Evolutionary conservation across 768 basidiomycete genomes (phyloP).

Genomic region (Suillus weaverae): DNA sequence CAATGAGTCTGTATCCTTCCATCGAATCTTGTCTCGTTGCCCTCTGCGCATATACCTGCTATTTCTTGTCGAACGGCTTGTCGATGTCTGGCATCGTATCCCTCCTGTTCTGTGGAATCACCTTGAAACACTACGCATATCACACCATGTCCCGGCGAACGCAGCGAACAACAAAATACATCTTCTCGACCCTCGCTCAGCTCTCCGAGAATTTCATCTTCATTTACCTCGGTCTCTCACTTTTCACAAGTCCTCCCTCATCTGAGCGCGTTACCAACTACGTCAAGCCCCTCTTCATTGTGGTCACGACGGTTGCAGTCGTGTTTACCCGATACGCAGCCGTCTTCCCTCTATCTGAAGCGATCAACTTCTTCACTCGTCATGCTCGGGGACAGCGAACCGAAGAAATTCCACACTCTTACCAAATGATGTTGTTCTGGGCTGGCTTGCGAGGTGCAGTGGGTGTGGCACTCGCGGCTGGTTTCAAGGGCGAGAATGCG

Average conservation of each 20-base stretch:
- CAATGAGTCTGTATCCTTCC: slow-evolving; percentile 80
- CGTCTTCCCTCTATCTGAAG: slow-evolving; percentile 92
- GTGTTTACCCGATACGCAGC: slow-evolving; percentile 94
- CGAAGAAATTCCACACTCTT: slow-evolving; percentile 94
- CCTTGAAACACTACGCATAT: slow-evolving; percentile 99
- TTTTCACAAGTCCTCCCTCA: slow-evolving; percentile 89
- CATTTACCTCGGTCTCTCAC: slow-evolving; percentile 93
- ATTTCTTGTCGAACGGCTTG: slow-evolving; percentile 97
- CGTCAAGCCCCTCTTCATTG: slow-evolving; percentile 94
- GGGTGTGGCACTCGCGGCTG: slow-evolving; percentile 94
- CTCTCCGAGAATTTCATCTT: slow-evolving; percentile 99
- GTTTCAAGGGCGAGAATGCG: slow-evolving; percentile 92
- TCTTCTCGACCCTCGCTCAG: slow-evolving; percentile 91
- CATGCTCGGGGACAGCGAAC: slow-evolving; percentile 82
- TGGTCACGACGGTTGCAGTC: slow-evolving; percentile 88
- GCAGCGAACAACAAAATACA: slow-evolving; percentile 92
- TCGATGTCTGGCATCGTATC: slow-evolving; percentile 97
- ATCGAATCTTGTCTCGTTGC: slow-evolving; percentile 98
- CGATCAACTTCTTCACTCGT: slow-evolving; percentile 89
- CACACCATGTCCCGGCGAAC: slow-evolving; percentile 98
- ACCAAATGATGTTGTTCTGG: slow-evolving; percentile 99
- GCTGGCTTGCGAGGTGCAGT: slow-evolving; percentile 96
- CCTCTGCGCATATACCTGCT: slow-evolving; percentile 92
- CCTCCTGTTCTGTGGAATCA: slow-evolving; percentile 97
- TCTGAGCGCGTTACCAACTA: slow-evolving; percentile 77